phyloP scores from a whole-genome alignment of 1,139 yeast species.

The Yamadazyma buinensis region DNA sequence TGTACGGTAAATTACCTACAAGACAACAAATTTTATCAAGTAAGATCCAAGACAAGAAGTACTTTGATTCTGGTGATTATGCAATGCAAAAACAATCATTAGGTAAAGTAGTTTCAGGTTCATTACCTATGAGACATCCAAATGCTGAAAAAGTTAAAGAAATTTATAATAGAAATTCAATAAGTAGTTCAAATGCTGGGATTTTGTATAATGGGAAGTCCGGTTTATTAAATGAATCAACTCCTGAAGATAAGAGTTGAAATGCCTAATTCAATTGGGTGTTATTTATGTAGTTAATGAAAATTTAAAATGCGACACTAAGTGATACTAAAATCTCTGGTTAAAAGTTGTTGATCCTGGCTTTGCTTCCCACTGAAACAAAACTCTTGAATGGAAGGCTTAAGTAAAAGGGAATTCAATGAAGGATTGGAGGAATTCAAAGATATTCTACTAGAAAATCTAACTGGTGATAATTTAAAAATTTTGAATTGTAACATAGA shows the following conservation, averaged over 20 bases:
- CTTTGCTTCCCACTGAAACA: too few species aligned
- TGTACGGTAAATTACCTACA: conserved; percentile 89
- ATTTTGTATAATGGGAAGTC: conserved; percentile 46
- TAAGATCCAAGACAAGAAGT: conserved; percentile 83
- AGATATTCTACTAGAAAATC: neutral
- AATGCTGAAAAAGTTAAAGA: conserved; percentile 50
- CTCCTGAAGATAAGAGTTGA: conserved; percentile 22
- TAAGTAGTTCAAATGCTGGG: conserved; percentile 43
- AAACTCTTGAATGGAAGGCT: too few species aligned
- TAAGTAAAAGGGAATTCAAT: too few species aligned
- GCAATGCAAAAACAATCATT: conserved; percentile 69
- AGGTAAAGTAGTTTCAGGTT: conserved; percentile 18
- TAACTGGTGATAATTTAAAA: neutral
- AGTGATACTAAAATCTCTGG: too few species aligned
- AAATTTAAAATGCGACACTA: too few species aligned
- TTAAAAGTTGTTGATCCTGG: too few species aligned
- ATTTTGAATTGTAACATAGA: neutral
- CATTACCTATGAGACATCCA: conserved; percentile 42
- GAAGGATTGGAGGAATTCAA: too few species aligned
- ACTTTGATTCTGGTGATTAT: conserved; percentile 96
- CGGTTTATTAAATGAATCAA: conserved; percentile 41
- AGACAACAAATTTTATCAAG: conserved; percentile 77
- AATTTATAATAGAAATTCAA: conserved; percentile 43
- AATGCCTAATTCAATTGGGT: too few species aligned
- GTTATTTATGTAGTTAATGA: too few species aligned